These are phyloP conservation scores for Sporothrix brasiliensis DNA, from an alignment of 2,329 filamentous ascomycete species.

Conservation along the genomic window DNA sequence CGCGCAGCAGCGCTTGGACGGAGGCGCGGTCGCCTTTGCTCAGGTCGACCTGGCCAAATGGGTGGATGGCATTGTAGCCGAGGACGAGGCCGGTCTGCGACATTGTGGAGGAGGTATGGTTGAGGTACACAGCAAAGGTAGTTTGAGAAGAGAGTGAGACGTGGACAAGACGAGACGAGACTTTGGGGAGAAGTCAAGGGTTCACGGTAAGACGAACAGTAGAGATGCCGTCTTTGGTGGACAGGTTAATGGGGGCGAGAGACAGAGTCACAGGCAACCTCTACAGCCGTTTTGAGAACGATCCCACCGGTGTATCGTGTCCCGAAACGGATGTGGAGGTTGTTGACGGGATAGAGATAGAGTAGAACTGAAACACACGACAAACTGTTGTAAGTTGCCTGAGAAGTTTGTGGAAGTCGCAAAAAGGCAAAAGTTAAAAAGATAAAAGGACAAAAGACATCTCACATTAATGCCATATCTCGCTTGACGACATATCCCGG, in stretches of 20 bases:
- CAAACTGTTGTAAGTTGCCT: background rate
- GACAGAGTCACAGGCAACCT: background rate
- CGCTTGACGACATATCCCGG: background rate
- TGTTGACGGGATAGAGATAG: background rate
- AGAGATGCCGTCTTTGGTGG: constrained; percentile 4
- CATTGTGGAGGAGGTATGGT: constrained; percentile 26
- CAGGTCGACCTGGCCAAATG: constrained; percentile 57
- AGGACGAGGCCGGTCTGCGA: constrained; percentile 46
- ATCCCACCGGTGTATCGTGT: constrained; percentile 16
- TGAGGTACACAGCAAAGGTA: background rate
- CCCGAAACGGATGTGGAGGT: background rate
- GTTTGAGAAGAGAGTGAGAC: background rate
- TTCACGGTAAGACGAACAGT: background rate
- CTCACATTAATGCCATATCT: background rate
- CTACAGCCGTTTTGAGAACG: background rate
- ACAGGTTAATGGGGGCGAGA: background rate
- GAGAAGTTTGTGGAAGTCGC: background rate
- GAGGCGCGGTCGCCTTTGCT: constrained; percentile 50
- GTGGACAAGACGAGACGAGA: background rate
- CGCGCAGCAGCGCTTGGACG: constrained; percentile 63
- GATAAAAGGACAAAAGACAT: background rate
- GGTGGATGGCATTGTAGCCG: constrained; percentile 58
- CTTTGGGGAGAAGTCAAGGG: background rate
- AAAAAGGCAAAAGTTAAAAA: no score
- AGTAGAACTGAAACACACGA: background rate